Percentiles rank a stretch among this genome's conserved stretches.
Evolutionary conservation across 768 basidiomycete genomes (phyloP).

Genomic region (Tulasnella sp.): DNA sequence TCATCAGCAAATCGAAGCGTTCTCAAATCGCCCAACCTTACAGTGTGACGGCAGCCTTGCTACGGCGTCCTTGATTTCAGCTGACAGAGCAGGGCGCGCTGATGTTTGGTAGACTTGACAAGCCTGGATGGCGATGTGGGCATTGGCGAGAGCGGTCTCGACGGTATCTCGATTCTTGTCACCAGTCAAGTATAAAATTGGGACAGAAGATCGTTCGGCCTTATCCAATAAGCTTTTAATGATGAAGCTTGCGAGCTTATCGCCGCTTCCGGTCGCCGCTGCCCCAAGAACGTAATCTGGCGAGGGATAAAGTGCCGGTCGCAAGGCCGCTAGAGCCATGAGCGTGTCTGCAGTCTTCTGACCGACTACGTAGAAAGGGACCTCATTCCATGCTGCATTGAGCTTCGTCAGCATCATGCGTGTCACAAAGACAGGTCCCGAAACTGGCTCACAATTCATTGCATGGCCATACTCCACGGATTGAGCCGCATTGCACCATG

Average conservation of each 20-base stretch:
- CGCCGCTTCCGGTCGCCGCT: slow-evolving; percentile 50
- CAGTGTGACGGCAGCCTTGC: not conserved
- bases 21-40: not conserved
- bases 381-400: slow-evolving; percentile 34
- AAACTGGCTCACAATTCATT: not conserved
- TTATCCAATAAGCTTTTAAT: slow-evolving; percentile 22
- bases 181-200: slow-evolving; percentile 65
- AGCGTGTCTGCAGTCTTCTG: slow-evolving; percentile 45
- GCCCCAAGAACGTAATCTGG: slow-evolving; percentile 34
- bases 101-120: slow-evolving; percentile 1
- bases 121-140: not conserved
- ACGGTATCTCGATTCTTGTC: slow-evolving; percentile 51
- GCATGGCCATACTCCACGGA: not conserved
- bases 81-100: not conserved
- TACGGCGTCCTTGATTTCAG: not conserved
- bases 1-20: not conserved
- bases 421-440: not conserved
- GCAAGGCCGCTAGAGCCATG: slow-evolving; percentile 22
- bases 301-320: slow-evolving; percentile 3
- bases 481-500: slow-evolving; percentile 42
- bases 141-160: not conserved
- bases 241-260: slow-evolving; percentile 55
- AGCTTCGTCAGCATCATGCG: not conserved
- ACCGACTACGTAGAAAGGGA: slow-evolving; percentile 76
- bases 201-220: slow-evolving; percentile 20